These are phyloP conservation scores for Corynascus novoguineensis DNA, from an alignment of 495 filamentous ascomycete species.

Conservation along the genomic window DNA sequence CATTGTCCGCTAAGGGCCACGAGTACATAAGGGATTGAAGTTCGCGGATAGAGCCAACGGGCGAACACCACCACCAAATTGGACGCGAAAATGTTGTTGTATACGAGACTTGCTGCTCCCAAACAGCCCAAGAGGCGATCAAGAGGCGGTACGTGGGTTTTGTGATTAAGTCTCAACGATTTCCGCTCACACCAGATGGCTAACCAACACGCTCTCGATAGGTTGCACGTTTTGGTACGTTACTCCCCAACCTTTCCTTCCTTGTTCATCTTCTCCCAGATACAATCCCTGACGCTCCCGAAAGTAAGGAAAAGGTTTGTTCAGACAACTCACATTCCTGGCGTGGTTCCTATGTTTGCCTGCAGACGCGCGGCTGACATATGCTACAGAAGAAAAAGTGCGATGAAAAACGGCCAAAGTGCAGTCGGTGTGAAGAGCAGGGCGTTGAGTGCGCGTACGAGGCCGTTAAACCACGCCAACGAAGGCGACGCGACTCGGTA, in stretches of 20 bases:
- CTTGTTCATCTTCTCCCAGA: background rate
- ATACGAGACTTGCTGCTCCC: slow-evolving; percentile 51
- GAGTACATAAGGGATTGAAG: background rate
- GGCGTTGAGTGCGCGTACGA: slow-evolving; percentile 52
- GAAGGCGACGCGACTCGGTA: slow-evolving; percentile 40
- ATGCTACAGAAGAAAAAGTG: slow-evolving; percentile 57
- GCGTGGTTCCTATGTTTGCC: background rate
- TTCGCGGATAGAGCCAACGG: background rate
- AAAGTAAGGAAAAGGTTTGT: slow-evolving; percentile 36
- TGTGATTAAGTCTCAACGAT: background rate
- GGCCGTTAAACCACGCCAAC: slow-evolving; percentile 51
- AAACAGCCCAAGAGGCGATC: slow-evolving; percentile 58
- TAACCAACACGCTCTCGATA: slow-evolving; percentile 21
- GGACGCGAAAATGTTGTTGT: slow-evolving; percentile 48
- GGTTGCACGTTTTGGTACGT: slow-evolving; percentile 57
- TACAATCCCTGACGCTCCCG: slow-evolving; percentile 16
- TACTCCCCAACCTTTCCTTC: background rate
- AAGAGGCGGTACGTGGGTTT: slow-evolving; percentile 50
- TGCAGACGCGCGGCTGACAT: background rate
- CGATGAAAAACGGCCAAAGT: slow-evolving; percentile 54
- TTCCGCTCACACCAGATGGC: background rate
- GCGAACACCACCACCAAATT: background rate
- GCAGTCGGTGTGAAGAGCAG: slow-evolving; percentile 53
- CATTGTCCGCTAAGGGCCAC: background rate
- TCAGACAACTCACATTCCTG: background rate